These are phyloP conservation scores for Sarcodon aspratus DNA, from an alignment of 768 basidiomycete species.

Conservation along the genomic window DNA sequence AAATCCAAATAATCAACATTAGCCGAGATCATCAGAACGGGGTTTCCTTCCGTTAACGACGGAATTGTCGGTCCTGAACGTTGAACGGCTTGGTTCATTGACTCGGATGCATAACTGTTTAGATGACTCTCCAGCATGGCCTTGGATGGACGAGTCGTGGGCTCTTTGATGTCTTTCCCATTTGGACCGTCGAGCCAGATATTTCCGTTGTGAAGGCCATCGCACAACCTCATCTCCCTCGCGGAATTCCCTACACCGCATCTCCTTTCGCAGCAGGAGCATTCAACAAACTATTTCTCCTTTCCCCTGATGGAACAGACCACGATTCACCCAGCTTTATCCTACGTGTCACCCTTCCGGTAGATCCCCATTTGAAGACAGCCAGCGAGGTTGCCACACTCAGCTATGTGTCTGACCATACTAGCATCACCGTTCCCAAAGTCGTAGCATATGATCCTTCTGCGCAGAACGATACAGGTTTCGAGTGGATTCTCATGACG, in stretches of 20 bases:
- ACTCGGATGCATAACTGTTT: no score
- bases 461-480: slow-evolving; percentile 14
- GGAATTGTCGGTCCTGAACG: no score
- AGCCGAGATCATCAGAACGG: no score
- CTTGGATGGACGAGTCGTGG: no score
- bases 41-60: no score
- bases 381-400: slow-evolving; percentile 20
- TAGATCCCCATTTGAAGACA: slow-evolving; percentile 9
- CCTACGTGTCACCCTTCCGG: neutral
- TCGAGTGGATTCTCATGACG: slow-evolving; percentile 18
- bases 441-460: slow-evolving; percentile 16
- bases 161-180: no score
- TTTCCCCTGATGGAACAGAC: neutral
- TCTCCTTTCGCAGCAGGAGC: neutral
- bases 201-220: neutral
- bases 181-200: no score
- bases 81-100: no score
- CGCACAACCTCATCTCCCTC: neutral
- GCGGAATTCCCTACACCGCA: neutral
- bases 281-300: neutral
- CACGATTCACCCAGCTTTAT: neutral
- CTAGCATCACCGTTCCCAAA: slow-evolving; percentile 14
- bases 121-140: no score
- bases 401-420: slow-evolving; percentile 12
- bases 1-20: no score